These are phyloP conservation scores for Apiospora saccharicola DNA, from an alignment of 2,329 filamentous ascomycete genomes.

Conservation along the genomic window DNA sequence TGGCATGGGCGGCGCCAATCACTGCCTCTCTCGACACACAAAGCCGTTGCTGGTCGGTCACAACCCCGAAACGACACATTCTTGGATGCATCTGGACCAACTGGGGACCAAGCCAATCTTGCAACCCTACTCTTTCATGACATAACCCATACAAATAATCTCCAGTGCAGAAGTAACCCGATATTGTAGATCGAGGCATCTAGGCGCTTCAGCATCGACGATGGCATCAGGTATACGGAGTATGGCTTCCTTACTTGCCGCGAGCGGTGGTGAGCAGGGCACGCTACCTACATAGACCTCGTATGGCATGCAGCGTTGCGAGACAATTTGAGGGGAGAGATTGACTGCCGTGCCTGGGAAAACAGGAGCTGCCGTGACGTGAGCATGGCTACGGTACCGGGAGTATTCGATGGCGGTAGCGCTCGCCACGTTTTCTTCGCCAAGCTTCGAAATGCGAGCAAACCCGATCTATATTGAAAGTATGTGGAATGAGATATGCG, in stretches of 20 bases:
- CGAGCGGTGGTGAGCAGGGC: neutral
- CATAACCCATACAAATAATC: neutral
- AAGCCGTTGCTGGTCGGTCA: constrained; percentile 10
- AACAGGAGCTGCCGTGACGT: constrained; percentile 21
- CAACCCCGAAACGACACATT: neutral
- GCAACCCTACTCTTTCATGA: neutral
- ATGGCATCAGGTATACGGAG: neutral
- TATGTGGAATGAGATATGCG: constrained; percentile 8
- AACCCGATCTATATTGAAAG: constrained; percentile 2
- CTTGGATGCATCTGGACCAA: constrained; percentile 1
- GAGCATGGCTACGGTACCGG: neutral
- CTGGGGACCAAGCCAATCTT: neutral
- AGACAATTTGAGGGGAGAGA: constrained; percentile 18
- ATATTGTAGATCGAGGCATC: neutral
- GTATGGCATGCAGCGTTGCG: constrained; percentile 12
- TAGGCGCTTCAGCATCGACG: neutral
- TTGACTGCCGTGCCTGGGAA: constrained; percentile 20
- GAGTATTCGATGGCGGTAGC: neutral
- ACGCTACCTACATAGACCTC: neutral
- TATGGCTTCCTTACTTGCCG: neutral
- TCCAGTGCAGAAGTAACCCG: constrained; percentile 12
- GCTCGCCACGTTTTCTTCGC: constrained; percentile 23
- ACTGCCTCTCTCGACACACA: constrained; percentile 19
- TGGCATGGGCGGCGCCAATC: constrained; percentile 13
- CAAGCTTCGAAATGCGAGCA: constrained; percentile 21